Evolutionary conservation across 2,329 filamentous ascomycete species (phyloP), one percentile per base, ranked within the genome.

Genomic region (Sphaerostilbella broomeana): DNA sequence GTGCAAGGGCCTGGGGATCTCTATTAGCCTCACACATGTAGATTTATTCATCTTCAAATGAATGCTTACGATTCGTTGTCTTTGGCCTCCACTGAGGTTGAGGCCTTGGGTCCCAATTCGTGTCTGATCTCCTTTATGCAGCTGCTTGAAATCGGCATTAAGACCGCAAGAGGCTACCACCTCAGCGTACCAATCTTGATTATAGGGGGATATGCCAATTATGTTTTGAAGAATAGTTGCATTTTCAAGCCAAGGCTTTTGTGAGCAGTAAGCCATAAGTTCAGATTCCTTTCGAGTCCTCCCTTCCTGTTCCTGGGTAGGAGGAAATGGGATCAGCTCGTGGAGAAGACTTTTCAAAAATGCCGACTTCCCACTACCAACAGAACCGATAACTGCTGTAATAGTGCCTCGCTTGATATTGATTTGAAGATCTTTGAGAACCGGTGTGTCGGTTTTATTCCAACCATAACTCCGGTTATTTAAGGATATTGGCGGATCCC

Each of bases 51-150:
- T 25, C 6, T 10, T 18, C 4, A 2, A 25, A 13, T n/a, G 10
- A 6, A 39, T 19, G 54, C 58, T 41, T 51, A 66, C 63, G 18
- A 67, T 51, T 26, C 65, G 54, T 19, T 66, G 62, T 27, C 57
- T 64, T 38, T 71, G 67, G 1, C 68, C 68, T 24, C 67, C 67
- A 26, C 65, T 69, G 2, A 71, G 46, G 5, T 54, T 58, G 6
- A 67, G 52, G 2, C 68, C 68, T 6, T 59, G 56, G n/a, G 57
- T 62, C 3, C 68, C 66, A 38, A 69, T 57, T 11, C 58, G 43
- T 0, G 62, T 66, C 4, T 55, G 40, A 36, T 62, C 59, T 6
- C 60, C 53, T 21, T 55, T 48, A 5, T 58, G 47, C 32, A 65
- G 50, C 3, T 40, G 37, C 0, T 48, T 30, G 6, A 67, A 46